Percentiles rank a stretch among this genome's conserved stretches.
Evolutionary conservation across 768 basidiomycete species (phyloP).

Genomic region (Kondoa subrosea): DNA sequence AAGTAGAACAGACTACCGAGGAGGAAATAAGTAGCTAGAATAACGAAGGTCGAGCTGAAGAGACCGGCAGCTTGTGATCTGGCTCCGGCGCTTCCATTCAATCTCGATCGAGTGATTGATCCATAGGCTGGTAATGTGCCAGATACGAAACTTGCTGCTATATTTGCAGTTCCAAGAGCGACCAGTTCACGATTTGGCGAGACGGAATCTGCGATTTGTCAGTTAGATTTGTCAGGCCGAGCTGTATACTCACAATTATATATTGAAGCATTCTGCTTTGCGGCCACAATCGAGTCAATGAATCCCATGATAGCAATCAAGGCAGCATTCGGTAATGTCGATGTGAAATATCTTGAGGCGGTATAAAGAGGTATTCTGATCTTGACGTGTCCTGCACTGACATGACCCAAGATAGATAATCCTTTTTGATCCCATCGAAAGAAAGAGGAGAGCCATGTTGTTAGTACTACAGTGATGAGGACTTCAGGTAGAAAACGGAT

Average conservation of each 20-base stretch:
- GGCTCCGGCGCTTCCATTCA: conserved; percentile 12
- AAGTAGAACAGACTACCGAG: conserved; percentile 69
- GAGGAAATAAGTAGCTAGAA: conserved; percentile 76
- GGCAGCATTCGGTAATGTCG: neutral
- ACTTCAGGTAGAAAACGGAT: conserved; percentile 60
- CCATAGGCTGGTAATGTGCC: conserved; percentile 86
- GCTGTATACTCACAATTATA: conserved; percentile 53
- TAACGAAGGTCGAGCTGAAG: conserved; percentile 20
- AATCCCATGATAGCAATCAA: conserved; percentile 62
- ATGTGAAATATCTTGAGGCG: conserved; percentile 36
- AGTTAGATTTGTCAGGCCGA: neutral
- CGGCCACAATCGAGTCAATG: conserved; percentile 84
- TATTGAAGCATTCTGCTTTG: conserved; percentile 72
- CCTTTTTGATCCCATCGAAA: conserved; percentile 37
- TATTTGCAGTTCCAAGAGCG: conserved; percentile 44
- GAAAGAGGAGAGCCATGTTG: conserved; percentile 38
- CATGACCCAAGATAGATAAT: conserved; percentile 64
- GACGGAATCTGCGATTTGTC: neutral
- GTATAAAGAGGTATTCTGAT: conserved; percentile 51
- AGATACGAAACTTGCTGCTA: conserved; percentile 52
- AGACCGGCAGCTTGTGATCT: conserved; percentile 12
- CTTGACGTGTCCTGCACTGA: conserved; percentile 47
- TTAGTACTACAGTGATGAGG: conserved; percentile 61
- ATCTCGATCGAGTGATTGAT: conserved; percentile 63
- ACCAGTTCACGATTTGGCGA: conserved; percentile 82